phyloP scores from a whole-genome alignment of 2,329 filamentous ascomycete species.

The Aspergillus sojae region DNA sequence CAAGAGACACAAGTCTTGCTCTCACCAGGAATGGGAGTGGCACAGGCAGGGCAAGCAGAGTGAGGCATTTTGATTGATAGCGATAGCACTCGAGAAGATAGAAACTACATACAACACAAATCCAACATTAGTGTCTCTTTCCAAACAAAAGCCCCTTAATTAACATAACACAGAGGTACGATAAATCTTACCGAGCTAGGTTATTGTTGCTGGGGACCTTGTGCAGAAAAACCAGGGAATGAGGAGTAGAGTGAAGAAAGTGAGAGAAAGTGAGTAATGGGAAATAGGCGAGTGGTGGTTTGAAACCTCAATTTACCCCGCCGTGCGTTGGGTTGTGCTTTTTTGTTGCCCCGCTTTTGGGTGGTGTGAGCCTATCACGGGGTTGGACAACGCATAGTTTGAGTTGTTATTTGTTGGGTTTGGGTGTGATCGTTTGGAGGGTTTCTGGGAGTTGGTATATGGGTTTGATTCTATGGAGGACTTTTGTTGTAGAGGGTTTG shows the following conservation, averaged over 20 bases:
- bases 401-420: too few species aligned
- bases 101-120: not conserved
- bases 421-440: not conserved
- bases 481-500: not conserved
- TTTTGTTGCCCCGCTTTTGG: constrained; percentile 1
- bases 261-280: not conserved
- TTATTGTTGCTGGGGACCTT: not conserved
- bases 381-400: not conserved
- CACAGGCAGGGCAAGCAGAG: constrained; percentile 30
- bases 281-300: not conserved
- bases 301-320: not conserved
- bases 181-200: not conserved
- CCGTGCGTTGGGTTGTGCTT: not conserved
- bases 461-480: not conserved
- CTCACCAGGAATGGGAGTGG: constrained; percentile 26
- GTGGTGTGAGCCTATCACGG: not conserved
- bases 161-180: not conserved
- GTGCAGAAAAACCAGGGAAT: not conserved
- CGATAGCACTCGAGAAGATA: not conserved
- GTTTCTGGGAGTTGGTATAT: not conserved
- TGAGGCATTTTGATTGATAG: constrained; percentile 24
- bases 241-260: not conserved
- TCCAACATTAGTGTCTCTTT: not conserved
- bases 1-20: constrained; percentile 34
- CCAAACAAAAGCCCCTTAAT: not conserved